Percentiles rank a stretch among this genome's conserved stretches.
phyloP scores from a whole-genome alignment of 2,329 filamentous ascomycete species.

The Claviceps maximensis region DNA sequence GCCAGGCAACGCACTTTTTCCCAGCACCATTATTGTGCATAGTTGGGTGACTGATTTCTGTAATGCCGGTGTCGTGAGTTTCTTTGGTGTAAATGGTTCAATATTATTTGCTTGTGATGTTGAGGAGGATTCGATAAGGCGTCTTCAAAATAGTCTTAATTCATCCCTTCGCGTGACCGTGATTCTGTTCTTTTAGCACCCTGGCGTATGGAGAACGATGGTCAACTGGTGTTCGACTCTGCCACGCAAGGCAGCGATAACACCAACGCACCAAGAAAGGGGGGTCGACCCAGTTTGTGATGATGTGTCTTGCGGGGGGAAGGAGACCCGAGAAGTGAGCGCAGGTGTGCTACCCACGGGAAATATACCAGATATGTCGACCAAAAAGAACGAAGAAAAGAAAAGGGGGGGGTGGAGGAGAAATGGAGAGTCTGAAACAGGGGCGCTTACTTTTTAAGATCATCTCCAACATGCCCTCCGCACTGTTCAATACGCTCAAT shows the following conservation, averaged over 20 bases:
- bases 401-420: not conserved
- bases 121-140: not conserved
- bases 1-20: not conserved
- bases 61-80: not conserved
- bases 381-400: not conserved
- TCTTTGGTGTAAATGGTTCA: not conserved
- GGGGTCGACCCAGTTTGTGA: not conserved
- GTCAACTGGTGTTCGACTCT: not conserved
- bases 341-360: not conserved
- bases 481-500: constrained; percentile 44
- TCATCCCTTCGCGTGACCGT: constrained; percentile 4
- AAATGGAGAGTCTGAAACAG: not conserved
- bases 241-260: not conserved
- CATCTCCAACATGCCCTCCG: constrained; percentile 41
- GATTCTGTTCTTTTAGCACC: constrained; percentile 7
- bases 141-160: not conserved
- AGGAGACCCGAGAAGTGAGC: not conserved
- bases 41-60: not conserved
- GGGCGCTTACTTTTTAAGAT: constrained; percentile 26
- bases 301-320: not conserved
- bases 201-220: not conserved
- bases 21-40: not conserved
- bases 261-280: not conserved
- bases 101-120: not conserved
- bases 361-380: too few relatives aligned